Conservation (phyloP, 495 filamentous ascomycete species). For the Neurospora sublineolata region DNA sequence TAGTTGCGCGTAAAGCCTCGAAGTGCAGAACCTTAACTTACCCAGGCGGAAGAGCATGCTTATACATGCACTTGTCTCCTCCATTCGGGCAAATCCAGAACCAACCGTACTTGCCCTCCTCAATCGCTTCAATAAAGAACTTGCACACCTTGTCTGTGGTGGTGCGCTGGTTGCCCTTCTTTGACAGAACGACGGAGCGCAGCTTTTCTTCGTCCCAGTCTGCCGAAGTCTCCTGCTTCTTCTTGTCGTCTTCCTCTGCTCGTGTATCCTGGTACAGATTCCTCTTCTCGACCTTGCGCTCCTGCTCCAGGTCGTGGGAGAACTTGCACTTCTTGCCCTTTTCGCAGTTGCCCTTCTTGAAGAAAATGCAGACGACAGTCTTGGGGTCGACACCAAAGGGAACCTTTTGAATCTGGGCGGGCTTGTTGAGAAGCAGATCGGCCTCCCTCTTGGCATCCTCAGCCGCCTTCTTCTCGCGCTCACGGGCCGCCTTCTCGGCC, state of each 20-base stretch:
- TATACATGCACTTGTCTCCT: conserved; percentile 97
- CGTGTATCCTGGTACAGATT: conserved; percentile 82
- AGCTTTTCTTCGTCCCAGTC: conserved; percentile 98
- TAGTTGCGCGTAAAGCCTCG: conserved; percentile 15
- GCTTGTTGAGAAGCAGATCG: conserved; percentile 79
- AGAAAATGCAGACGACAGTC: conserved; percentile 93
- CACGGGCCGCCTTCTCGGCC: conserved; percentile 74
- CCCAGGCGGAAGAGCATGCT: conserved; percentile 88
- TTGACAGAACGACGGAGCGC: conserved; percentile 77
- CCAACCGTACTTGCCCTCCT: conserved; percentile 98
- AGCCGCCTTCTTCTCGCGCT: conserved; percentile 72
- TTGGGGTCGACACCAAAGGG: conserved; percentile 97
- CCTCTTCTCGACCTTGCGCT: conserved; percentile 86
- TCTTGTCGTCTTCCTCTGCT: conserved; percentile 61
- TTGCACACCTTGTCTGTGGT: conserved; percentile 99
- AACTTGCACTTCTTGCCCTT: conserved; percentile 98
- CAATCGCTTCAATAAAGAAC: conserved; percentile 93
- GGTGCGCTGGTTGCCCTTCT: conserved; percentile 93
- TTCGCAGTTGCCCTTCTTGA: conserved; percentile 92
- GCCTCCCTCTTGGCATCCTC: conserved; percentile 71
- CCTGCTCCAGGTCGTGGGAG: conserved; percentile 77
- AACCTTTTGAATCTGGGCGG: conserved; percentile 89
- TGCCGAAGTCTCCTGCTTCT: conserved; percentile 85
- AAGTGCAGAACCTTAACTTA: conserved; percentile 31
- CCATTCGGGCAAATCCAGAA: conserved; percentile 98